phyloP scores from a whole-genome alignment of 257 asterid species.

The Solanum virginianum region DNA sequence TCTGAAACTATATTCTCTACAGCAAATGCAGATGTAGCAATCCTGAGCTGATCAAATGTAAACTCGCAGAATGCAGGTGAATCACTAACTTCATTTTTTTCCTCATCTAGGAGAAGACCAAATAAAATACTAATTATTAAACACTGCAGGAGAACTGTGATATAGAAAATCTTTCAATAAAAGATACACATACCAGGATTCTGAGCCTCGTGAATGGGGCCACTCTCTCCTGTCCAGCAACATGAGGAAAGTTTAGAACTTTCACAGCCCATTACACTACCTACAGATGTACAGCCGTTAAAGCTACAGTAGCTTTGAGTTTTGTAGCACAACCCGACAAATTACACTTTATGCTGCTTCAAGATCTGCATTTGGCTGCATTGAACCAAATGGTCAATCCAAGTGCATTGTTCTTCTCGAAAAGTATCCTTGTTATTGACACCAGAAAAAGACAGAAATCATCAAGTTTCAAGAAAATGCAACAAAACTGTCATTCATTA shows the following conservation, averaged over 20 bases:
- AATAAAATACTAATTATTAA: background rate
- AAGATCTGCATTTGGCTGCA: background rate
- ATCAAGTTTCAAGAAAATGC: background rate
- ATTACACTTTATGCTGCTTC: background rate
- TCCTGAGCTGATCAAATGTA: constrained; percentile 70
- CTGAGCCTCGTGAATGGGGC: constrained; percentile 7
- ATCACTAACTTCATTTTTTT: constrained; percentile 55
- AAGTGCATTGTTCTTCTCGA: background rate
- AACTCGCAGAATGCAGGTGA: constrained; percentile 70
- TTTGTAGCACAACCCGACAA: background rate
- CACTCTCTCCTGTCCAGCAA: constrained; percentile 24
- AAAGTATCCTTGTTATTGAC: background rate
- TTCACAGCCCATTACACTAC: constrained; percentile 22
- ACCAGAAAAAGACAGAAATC: background rate
- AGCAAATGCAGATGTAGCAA: constrained; percentile 80
- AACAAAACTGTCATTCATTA: background rate
- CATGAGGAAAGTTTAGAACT: constrained; percentile 19
- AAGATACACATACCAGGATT: constrained; percentile 12
- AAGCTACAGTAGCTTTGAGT: background rate
- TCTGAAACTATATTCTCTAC: constrained; percentile 86
- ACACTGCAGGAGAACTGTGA: background rate
- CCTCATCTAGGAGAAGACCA: constrained; percentile 26
- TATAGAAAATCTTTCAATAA: background rate
- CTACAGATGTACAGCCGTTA: background rate
- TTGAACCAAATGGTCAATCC: background rate